Conservation (phyloP, 2,329 filamentous ascomycete species). For the Pyrenochaeta sp. region DNA sequence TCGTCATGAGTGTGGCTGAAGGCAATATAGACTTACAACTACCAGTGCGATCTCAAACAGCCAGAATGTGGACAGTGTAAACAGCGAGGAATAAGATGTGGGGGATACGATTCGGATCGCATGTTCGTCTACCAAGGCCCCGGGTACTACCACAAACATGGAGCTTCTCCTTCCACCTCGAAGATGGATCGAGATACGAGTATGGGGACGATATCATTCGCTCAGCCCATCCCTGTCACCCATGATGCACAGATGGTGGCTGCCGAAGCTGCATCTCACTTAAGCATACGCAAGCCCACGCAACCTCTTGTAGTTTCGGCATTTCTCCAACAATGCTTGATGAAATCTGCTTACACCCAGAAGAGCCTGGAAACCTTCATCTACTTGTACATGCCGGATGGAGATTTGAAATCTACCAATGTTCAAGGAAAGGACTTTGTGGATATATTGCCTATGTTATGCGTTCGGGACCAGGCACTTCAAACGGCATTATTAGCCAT, state of each 20-base stretch:
- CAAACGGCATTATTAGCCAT: slow-evolving; percentile 33
- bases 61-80: slow-evolving; percentile 68
- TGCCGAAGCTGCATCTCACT: slow-evolving; percentile 1
- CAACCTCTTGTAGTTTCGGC: slow-evolving; percentile 1
- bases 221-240: slow-evolving; percentile 6
- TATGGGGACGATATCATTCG: slow-evolving; percentile 1
- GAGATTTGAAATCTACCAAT: slow-evolving; percentile 9
- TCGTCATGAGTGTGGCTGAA: neutral
- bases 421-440: slow-evolving; percentile 19
- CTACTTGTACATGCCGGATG: slow-evolving; percentile 25
- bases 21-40: slow-evolving; percentile 1
- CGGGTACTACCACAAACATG: neutral
- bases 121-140: slow-evolving; percentile 61
- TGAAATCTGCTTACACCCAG: slow-evolving; percentile 30
- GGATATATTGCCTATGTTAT: slow-evolving; percentile 23
- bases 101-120: slow-evolving; percentile 68
- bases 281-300: neutral
- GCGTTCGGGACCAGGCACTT: slow-evolving; percentile 31
- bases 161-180: neutral
- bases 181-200: neutral
- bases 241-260: slow-evolving; percentile 4
- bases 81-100: slow-evolving; percentile 65
- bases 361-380: slow-evolving; percentile 31
- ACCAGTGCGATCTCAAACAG: slow-evolving; percentile 67
- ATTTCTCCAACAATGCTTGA: slow-evolving; percentile 20